Conservation (phyloP, 2,329 filamentous ascomycete species). For the Cladophialophora immunda region DNA sequence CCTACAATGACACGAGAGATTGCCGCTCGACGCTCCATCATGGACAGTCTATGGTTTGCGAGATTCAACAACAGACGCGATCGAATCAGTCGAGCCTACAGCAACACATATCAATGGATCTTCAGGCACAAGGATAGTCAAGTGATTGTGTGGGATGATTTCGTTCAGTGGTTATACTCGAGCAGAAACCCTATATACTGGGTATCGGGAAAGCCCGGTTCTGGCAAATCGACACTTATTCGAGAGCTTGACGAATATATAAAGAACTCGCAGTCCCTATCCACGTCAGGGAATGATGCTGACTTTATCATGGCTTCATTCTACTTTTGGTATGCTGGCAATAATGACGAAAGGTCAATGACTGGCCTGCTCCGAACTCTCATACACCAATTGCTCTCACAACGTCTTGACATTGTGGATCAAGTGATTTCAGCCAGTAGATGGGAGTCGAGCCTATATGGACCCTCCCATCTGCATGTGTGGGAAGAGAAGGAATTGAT, state of each 20-base stretch:
- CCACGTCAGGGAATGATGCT: background rate
- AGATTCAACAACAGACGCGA: background rate
- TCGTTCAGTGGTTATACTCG: slow-evolving; percentile 2
- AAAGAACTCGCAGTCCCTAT: background rate
- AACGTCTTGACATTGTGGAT: slow-evolving; percentile 3
- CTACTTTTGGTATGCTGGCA: slow-evolving; percentile 15
- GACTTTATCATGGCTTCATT: slow-evolving; percentile 1
- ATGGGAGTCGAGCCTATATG: slow-evolving; percentile 1
- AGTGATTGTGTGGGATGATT: slow-evolving; percentile 2
- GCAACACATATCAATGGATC: slow-evolving; percentile 12
- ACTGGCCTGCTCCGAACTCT: slow-evolving; percentile 2
- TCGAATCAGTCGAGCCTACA: background rate
- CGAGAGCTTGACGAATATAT: slow-evolving; percentile 32
- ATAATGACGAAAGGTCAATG: background rate
- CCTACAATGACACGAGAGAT: background rate
- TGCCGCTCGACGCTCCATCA: background rate
- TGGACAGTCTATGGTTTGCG: slow-evolving; percentile 2
- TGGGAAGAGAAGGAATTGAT: background rate
- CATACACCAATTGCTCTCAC: slow-evolving; percentile 1
- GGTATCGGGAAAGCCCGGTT: slow-evolving; percentile 54
- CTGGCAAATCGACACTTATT: slow-evolving; percentile 54
- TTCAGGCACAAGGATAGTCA: background rate
- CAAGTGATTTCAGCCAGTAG: background rate
- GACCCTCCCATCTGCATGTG: background rate
- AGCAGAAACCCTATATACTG: slow-evolving; percentile 58